These are phyloP conservation scores for Chalciporus chontae DNA, from an alignment of 768 basidiomycete species.

Conservation along the genomic window DNA sequence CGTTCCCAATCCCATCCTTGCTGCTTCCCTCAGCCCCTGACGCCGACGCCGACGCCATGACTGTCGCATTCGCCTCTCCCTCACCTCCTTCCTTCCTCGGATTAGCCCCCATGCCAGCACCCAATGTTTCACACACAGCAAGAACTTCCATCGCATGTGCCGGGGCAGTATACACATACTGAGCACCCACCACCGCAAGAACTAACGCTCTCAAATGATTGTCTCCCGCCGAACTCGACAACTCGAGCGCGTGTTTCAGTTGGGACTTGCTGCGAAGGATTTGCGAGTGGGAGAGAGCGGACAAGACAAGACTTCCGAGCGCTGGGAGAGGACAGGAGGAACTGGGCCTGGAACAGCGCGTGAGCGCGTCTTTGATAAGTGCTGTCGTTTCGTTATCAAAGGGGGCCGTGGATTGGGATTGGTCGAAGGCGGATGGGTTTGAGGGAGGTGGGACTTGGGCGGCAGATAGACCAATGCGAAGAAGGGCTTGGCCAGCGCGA, in stretches of 20 bases:
- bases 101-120: constrained; percentile 58
- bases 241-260: constrained; percentile 55
- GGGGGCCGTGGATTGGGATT: constrained; percentile 6
- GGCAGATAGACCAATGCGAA: constrained; percentile 44
- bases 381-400: constrained; percentile 16
- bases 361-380: constrained; percentile 26
- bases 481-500: constrained; percentile 47
- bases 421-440: neutral
- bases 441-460: neutral
- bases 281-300: constrained; percentile 19
- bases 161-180: constrained; percentile 67
- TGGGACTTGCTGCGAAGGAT: constrained; percentile 35
- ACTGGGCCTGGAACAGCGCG: constrained; percentile 18
- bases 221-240: constrained; percentile 57
- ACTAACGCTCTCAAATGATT: constrained; percentile 72
- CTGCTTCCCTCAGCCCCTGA: constrained; percentile 6
- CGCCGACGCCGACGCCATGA: neutral
- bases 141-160: constrained; percentile 69
- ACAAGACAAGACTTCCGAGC: constrained; percentile 16
- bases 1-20: constrained; percentile 51
- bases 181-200: constrained; percentile 62
- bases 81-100: constrained; percentile 18
- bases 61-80: neutral
- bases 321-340: constrained; percentile 19
- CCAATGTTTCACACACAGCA: constrained; percentile 64